Percentiles rank a stretch among this genome's conserved stretches.
Evolutionary conservation across 108 stramenopile species (phyloP).

Genomic region (Cyclostephanos invisitatus): DNA sequence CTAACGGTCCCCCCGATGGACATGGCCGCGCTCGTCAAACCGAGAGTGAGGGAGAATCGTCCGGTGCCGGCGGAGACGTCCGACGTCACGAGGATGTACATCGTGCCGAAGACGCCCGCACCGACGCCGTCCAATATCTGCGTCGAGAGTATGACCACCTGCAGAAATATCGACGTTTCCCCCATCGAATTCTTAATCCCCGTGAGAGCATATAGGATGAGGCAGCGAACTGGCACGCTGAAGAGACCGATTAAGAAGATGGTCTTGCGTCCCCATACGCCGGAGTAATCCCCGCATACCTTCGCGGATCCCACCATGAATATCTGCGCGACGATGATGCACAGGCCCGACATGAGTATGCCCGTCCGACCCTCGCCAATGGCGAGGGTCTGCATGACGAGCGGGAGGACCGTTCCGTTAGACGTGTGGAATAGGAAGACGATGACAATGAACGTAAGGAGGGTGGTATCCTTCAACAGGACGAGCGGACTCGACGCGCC

Average conservation of each 20-base stretch:
- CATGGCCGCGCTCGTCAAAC: conserved; percentile 86
- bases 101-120: conserved; percentile 89
- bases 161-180: conserved; percentile 43
- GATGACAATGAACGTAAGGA: conserved; percentile 73
- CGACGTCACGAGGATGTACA: conserved; percentile 90
- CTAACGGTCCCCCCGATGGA: conserved; percentile 90
- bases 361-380: conserved; percentile 76
- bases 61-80: conserved; percentile 87
- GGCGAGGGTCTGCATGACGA: conserved; percentile 88
- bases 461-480: conserved; percentile 74
- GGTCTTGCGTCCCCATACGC: conserved; percentile 76
- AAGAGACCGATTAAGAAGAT: conserved; percentile 82
- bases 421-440: conserved; percentile 84
- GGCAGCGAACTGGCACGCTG: conserved; percentile 79
- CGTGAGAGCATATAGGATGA: conserved; percentile 63
- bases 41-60: conserved; percentile 79
- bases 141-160: conserved; percentile 77
- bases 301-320: conserved; percentile 85
- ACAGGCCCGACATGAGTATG: conserved; percentile 82
- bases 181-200: conserved; percentile 46
- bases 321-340: conserved; percentile 83
- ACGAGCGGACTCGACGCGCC: conserved; percentile 70
- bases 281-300: conserved; percentile 81
- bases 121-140: conserved; percentile 88
- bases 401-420: conserved; percentile 84